Conservation (phyloP, 225 moss, liverwort and hornwort species). For the Bryoerythrophyllum caledonicum region DNA sequence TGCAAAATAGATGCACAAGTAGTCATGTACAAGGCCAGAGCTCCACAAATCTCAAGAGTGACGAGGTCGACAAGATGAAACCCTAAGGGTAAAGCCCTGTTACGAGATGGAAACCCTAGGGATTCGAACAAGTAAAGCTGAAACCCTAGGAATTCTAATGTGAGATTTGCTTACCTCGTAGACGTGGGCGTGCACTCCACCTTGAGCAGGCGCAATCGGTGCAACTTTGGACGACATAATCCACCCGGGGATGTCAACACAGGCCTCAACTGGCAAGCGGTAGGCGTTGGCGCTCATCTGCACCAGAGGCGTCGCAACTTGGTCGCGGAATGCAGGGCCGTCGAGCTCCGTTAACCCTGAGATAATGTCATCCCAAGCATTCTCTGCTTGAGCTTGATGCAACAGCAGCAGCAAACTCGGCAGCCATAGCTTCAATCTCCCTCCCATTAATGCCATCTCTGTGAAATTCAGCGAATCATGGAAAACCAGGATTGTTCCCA, state of each 20-base stretch:
- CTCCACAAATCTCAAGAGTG: not conserved
- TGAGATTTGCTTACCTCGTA: constrained; percentile 38
- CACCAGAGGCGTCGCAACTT: constrained; percentile 41
- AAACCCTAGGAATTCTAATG: not conserved
- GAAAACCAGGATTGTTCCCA: not conserved
- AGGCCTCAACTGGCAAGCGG: constrained; percentile 39
- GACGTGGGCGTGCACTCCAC: constrained; percentile 52
- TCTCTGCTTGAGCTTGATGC: constrained; percentile 20
- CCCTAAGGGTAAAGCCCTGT: not conserved
- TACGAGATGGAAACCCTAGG: not conserved
- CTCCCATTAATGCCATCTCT: constrained; percentile 3
- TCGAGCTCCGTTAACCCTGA: constrained; percentile 29
- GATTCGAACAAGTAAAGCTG: not conserved
- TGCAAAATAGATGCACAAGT: not conserved
- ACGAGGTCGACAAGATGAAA: not conserved
- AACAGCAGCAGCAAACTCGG: not conserved
- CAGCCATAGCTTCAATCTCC: constrained; percentile 15
- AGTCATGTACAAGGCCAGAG: not conserved
- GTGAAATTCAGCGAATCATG: not conserved
- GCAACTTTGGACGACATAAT: constrained; percentile 36
- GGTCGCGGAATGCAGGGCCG: constrained; percentile 38
- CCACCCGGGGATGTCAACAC: constrained; percentile 40
- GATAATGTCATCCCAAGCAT: constrained; percentile 30
- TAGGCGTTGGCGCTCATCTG: constrained; percentile 64
- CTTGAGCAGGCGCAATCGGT: constrained; percentile 48